Conservation (phyloP, 495 filamentous ascomycete genomes). For the Tuber umbilicatum region DNA sequence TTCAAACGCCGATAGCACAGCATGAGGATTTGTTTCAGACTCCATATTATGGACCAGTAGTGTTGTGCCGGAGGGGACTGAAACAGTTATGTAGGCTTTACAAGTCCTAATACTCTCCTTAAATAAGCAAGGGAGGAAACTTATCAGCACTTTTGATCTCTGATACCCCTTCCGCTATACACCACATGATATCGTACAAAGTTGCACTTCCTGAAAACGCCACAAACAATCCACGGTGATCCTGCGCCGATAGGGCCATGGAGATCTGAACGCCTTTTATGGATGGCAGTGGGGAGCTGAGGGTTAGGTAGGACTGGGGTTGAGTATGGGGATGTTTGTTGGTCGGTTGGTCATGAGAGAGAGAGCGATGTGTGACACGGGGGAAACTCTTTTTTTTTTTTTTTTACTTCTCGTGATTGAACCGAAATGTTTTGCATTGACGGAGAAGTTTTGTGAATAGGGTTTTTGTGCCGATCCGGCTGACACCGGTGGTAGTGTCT, state of each 20-base stretch:
- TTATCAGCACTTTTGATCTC: neutral
- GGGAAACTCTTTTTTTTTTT: neutral
- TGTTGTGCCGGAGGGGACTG: neutral
- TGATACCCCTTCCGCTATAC: neutral
- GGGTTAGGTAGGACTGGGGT: neutral
- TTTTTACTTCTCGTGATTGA: neutral
- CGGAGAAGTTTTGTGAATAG: conserved; percentile 1
- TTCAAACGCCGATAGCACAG: too few relatives aligned
- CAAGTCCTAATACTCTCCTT: too few relatives aligned
- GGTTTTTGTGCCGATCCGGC: neutral
- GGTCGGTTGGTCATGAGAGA: conserved; percentile 2
- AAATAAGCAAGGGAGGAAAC: too few relatives aligned
- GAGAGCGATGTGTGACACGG: neutral
- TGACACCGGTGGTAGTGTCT: too few relatives aligned
- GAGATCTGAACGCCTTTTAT: neutral
- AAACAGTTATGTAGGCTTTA: too few relatives aligned
- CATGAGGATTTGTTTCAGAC: too few relatives aligned
- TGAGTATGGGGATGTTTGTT: neutral
- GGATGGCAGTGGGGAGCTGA: too few relatives aligned
- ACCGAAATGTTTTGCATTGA: neutral
- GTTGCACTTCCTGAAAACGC: neutral
- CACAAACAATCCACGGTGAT: neutral
- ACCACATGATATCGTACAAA: neutral
- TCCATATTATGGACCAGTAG: too few relatives aligned
- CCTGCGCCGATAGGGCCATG: neutral